Base-by-base conservation (phyloP, 2,329 filamentous ascomycete genomes). In the Xenoacremonium recifei region DNA sequence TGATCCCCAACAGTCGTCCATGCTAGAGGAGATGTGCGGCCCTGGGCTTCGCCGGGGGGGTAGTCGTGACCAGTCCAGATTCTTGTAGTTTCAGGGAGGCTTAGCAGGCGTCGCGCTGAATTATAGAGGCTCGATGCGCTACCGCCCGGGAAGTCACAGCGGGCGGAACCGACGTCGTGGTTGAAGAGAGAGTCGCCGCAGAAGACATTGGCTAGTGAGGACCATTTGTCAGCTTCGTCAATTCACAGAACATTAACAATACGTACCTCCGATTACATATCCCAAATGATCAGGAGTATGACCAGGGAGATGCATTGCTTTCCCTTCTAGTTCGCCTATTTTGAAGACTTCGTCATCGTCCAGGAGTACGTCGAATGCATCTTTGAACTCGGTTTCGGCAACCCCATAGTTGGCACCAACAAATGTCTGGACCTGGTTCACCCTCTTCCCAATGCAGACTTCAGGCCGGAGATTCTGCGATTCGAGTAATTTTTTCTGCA, bases 201-300 rank as follows among this genome's bases (percentile, higher is more conserved):
- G 41, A 77, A 77, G 0, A 77, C 62, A 29, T 69, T 67, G 21
- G 57, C 61, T 64, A 37, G 15, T n/a, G n/a, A n/a, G n/a, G n/a
- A 9, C 16, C 19, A 15, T 15, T 7, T 30, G 4, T n/a, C n/a
- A n/a, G n/a, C n/a, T n/a, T n/a, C n/a, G n/a, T n/a, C n/a, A n/a
- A n/a, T n/a, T n/a, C n/a, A n/a, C n/a, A n/a, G n/a, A n/a, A n/a
- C n/a, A n/a, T n/a, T n/a, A n/a, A n/a, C n/a, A n/a, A n/a, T 23
- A 30, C 58, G 42, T 49, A 66, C 66, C 56, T 57, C 73, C 76
- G 35, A 82, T 71, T 20, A 62, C 55, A 49, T 83, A 84, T 1
- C 78, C 79, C n/a, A 79, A 50, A 44, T 82, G 77, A 49, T 83
- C 79, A 0, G 77, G 76, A 0, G 78, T 81, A 50, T 82, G 76